A percentile compares a stretch with the other conserved stretches of the same genome.
These are phyloP conservation scores for Magnolia changhungtana DNA, from an alignment of 164 flowering plant genomes.

Conservation along the genomic window DNA sequence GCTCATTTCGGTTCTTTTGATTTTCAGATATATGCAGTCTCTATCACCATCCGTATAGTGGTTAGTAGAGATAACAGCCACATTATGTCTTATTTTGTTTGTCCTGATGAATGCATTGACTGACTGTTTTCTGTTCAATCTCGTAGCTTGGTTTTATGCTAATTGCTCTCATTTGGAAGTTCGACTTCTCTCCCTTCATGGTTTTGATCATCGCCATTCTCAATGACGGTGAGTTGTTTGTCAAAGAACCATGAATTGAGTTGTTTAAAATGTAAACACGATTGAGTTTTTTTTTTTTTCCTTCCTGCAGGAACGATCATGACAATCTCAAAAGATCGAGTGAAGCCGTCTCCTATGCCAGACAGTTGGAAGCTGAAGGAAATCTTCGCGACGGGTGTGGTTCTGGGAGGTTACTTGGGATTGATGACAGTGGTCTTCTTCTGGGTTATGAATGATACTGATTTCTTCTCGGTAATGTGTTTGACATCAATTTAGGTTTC, in stretches of 20 bases:
- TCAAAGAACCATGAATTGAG: background rate
- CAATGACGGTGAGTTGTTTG: conserved; percentile 66
- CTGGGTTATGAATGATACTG: conserved; percentile 68
- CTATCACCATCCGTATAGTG: conserved; percentile 94
- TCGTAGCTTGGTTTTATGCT: conserved; percentile 89
- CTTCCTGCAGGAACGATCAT: conserved; percentile 75
- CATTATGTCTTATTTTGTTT: background rate
- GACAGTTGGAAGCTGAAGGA: conserved; percentile 97
- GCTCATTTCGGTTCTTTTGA: background rate
- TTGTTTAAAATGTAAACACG: background rate
- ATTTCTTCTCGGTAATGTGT: conserved; percentile 66
- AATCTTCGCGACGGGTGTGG: conserved; percentile 90
- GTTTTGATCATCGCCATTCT: conserved; percentile 94
- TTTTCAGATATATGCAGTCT: conserved; percentile 87
- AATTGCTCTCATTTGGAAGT: conserved; percentile 92
- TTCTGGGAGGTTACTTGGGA: conserved; percentile 88
- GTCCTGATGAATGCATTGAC: background rate
- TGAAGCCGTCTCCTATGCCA: conserved; percentile 93
- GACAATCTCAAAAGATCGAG: conserved; percentile 97
- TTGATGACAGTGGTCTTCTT: conserved; percentile 92
- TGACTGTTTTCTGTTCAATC: background rate
- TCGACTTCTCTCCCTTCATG: conserved; percentile 95
- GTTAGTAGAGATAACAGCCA: conserved; percentile 38
- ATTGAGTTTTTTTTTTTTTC: background rate
- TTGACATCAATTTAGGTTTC: background rate